Evolutionary conservation across 148 eudicot species (phyloP), one percentile per base, ranked within the genome.

Genomic region (Hydrangea macrophylla): DNA sequence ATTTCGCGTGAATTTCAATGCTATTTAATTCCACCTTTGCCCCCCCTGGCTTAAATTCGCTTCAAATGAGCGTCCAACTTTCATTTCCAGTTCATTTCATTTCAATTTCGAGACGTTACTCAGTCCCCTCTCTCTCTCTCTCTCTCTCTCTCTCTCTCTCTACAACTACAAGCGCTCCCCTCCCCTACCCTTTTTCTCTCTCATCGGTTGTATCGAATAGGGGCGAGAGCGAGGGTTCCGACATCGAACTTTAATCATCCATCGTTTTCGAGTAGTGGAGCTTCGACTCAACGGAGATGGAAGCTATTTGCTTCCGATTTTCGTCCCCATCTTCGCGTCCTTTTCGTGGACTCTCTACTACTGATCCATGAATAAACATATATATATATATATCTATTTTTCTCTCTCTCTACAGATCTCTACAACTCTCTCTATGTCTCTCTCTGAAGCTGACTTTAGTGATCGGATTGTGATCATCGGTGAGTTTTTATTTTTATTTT

Each of bases 201-300:
- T n/a, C n/a, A n/a, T 45, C 18, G 20, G 22, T 48, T 48, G 53
- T 18, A 48, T 18, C 53, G 20, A 18, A 0, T 48, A 8, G 39
- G 39, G 39, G 5, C 8, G 8, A 35, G 39, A n/a, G n/a, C n/a
- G n/a, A n/a, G n/a, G n/a, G n/a, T n/a, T n/a, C n/a, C n/a, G n/a
- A 3, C 8, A 35, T 48, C 53, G 22, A 3, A 48, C n/a, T 48
- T 22, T 48, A 17, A 15, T 17, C n/a, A 48, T 44, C 51, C 1
- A 13, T 48, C 53, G 53, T 17, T 48, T 18, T 48, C 53, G 53
- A 48, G 53, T 18, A 48, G 5, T 48, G 22, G 53, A 48, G 6
- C n/a, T n/a, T n/a, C n/a, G n/a, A n/a, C n/a, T n/a, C n/a, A 48
- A 75, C 69, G 58, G 55, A 44, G 36, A 70, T 70, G 70, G 78